Conservation (phyloP, 1,139 yeast species). For the Diutina ranongensis region DNA sequence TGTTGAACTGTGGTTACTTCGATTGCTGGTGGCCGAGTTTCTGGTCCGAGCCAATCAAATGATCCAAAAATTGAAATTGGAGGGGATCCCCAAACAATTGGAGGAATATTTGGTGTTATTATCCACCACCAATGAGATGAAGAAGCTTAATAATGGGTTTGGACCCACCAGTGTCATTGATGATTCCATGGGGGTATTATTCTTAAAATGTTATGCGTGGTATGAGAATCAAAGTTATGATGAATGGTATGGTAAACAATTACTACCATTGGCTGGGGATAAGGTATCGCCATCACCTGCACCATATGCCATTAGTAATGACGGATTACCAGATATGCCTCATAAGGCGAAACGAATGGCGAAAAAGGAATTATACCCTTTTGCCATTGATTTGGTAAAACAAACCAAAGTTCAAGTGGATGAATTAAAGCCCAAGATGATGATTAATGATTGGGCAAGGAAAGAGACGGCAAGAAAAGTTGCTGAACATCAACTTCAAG, state of each 20-base stretch:
- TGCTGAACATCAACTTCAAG: background rate
- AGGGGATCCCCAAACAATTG: slow-evolving; percentile 3
- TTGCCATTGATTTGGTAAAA: slow-evolving; percentile 24
- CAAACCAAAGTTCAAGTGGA: background rate
- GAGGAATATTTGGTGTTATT: slow-evolving; percentile 8
- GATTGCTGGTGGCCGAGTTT: slow-evolving; percentile 38
- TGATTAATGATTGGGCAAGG: background rate
- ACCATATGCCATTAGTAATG: background rate
- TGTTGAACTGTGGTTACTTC: slow-evolving; percentile 39
- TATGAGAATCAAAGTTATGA: no score
- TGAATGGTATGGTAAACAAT: no score
- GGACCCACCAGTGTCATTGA: slow-evolving; percentile 74
- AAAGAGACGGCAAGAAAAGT: background rate
- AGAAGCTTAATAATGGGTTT: slow-evolving; percentile 68
- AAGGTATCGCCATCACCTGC: background rate
- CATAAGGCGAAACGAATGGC: slow-evolving; percentile 29
- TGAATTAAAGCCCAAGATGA: background rate
- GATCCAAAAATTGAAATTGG: slow-evolving; percentile 18
- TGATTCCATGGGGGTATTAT: slow-evolving; percentile 59
- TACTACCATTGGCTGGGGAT: no score
- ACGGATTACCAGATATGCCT: slow-evolving; percentile 8
- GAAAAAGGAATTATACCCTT: slow-evolving; percentile 33
- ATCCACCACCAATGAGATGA: slow-evolving; percentile 44
- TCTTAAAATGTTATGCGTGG: slow-evolving; percentile 35
- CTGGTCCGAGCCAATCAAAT: slow-evolving; percentile 24